Base-by-base conservation (phyloP, 2,329 filamentous ascomycete species). In the Colletotrichum caudatum region DNA sequence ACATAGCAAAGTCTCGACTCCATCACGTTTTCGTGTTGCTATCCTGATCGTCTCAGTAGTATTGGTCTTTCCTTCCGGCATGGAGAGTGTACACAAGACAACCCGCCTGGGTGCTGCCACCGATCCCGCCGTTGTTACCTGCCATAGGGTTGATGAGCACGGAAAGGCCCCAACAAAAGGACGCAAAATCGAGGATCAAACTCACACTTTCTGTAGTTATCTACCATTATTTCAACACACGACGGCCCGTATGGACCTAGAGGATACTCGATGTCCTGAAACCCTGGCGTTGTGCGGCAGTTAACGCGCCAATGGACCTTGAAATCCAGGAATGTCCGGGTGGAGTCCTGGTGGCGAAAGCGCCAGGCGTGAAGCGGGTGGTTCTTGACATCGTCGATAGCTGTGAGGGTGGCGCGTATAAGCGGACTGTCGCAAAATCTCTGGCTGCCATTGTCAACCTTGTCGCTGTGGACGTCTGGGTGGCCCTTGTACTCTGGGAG, bases 241-340 rank as follows among this genome's bases (percentile, higher is more conserved):
- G 59, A 51, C 8, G 59, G 44, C 29, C 46, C 59, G 5, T 29
- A 8, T 3, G 46, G 46, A 18, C 59, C 46, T 8, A 62, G 44
- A 16, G 59, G n/a, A 5, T 18, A 50, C 46, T 35, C 44, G 1
- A 29, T 62, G 23, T 62, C 59, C 35, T 62, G 46, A n/a, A 39
- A 62, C 6, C 14, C 33, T 11, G 8, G 46, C 12, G 1, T 4
- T 14, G 46, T 51, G 59, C 33, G 59, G 33, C 46, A 62, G 14
- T 50, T 37, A 9, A 39, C 59, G n/a, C 35, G 46, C 59, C 46
- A 51, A 33, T 51, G 33, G n/a, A 62, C 59, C 59, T 62, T 62
- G n/a, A 26, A 62, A 16, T 62, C 59, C 33, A 23, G 20, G 14
- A 26, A 20, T 2, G 26, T 26, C 1, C 8, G 4, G 6, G 18